Evolutionary conservation across 2,329 filamentous ascomycete species (phyloP), one percentile per base, ranked within the genome.

Genomic region (Aphanocladium album): DNA sequence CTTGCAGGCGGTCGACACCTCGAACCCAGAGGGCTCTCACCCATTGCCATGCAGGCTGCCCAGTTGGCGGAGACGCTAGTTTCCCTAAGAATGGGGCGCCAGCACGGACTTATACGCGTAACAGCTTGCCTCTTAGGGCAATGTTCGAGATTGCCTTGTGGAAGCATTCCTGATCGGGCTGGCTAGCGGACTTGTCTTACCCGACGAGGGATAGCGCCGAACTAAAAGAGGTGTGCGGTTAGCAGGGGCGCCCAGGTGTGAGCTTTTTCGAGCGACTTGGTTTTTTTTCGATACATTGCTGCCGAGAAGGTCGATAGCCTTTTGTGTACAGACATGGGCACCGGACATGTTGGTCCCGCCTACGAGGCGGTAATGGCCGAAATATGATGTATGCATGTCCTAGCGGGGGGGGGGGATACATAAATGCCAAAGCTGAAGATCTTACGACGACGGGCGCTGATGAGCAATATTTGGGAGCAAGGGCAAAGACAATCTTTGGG

Each of bases 81-180:
- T n/a, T 49, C 35, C 55, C 56, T 43, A 33, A 47, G 23, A 30
- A 51, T 51, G 35, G 33, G n/a, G n/a, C 9, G 23, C 33, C 14
- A 45, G 25, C 25, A 19, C 19, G 35, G 56, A 51, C 37, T 35
- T 50, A 45, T 52, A 52, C 47, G 47, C 37, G 37, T 51, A 52
- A 19, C 35, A 51, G 37, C 23, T 52, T 59, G 55, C 56, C 56
- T 59, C n/a, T 59, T 59, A 51, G 45, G 56, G 56, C 37, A 59
- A 35, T 35, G 16, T 59, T 59, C 56, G 46, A 59, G 56, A 59
- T 51, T 51, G 47, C 46, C 35, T 59, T 21, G 47, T 52, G 46
- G 56, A 52, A 59, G 35, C 47, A 58, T 51, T 30, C 35, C 55
- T 57, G 55, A 57, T 50, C 55, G 45, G 55, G 55, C 47, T 59